Base-by-base conservation (phyloP, 1,139 yeast genomes). In the Meyerozyma elateridarum region DNA sequence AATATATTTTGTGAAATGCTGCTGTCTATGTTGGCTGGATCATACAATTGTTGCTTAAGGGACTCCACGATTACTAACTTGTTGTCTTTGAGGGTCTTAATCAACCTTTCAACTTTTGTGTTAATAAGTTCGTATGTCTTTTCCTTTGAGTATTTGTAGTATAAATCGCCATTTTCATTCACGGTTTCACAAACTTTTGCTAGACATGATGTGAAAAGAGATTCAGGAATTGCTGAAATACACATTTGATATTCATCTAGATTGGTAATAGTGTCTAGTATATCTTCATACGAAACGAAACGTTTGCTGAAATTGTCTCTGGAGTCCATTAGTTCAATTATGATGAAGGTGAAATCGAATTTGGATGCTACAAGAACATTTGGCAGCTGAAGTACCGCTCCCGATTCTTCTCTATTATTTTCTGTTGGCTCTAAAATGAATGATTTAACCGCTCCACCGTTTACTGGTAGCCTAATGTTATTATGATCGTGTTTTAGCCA, bases 241-340 rank as follows among this genome's bases (percentile, higher is more conserved):
- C n/a, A n/a, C n/a, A n/a, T n/a, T n/a, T n/a, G n/a, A 44, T 73
- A 51, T 3, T 48, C 52, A 5, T 50, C 46, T 1, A 49, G 43
- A 2, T 46, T 49, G n/a, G 49, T 56, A 20, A 73, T 42, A 12
- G 53, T 50, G 41, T 78, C 84, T 12, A 61, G 42, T 4, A 76
- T 44, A 43, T 76, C 81, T 22, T 76, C 79, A 11, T 61, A 42
- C 0, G 73, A 58, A 18, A 70, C 58, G 40, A 60, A 66, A 20
- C 77, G 54, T 14, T 53, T 46, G 20, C 44, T 40, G 24, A 51
- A 48, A 12, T 52, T 51, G n/a, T 57, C 58, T 9, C 56, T 42
- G 7, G 34, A 15, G 22, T 52, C 44, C 45, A 75, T 61, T 32
- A 61, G 55, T 3, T 62, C 42, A 8, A 75, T 49, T 34, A 77